Base-by-base conservation (phyloP, 225 moss, liverwort and hornwort genomes). In the Ulota crispa region DNA sequence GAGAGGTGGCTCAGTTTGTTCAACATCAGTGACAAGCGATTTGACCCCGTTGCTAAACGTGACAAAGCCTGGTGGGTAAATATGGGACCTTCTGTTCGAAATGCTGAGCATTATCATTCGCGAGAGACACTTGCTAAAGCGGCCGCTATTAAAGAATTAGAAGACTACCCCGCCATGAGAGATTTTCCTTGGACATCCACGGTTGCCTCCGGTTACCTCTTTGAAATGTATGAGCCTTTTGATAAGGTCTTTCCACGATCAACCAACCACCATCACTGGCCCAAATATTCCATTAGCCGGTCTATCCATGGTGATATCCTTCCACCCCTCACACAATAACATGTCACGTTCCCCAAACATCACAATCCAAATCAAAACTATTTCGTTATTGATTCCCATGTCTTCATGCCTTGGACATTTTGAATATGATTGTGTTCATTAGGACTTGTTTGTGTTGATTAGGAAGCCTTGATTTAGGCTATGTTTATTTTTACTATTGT, bases 161-260 rank as follows among this genome's bases (percentile, higher is more conserved):
- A 76, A 67, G 80, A 94, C 34, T 85, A 90, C 70, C 95, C 95
- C 6, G 34, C 71, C 14, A 97, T 97, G 97, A 89, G 89, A 42
- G 72, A 92, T 7, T 79, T 70, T 36, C 95, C 82, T 24, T 95
- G 92, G 82, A 89, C 64, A 0, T 23, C 85, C 0, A 12, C 76
- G 1, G 84, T 89, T 52, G 71, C 92, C 2, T 73, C 81, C 0
- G 91, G 94, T 4, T 78, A 82, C 3, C 78, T 97, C 1, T 97
- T 97, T 41, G 92, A 94, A 39, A 76, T 26, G 3, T 89, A 91
- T 7, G 54, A 77, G 2, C 76, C 89, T 12, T 93, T 87, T 72
- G 77, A 73, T 54, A 92, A 95, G 14, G 64, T 93, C 3, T 92
- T 92, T 50, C 85, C 87, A 15, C 92, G 86, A 55, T 34, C 80